These are phyloP conservation scores for Helichrysum umbraculigerum DNA, from an alignment of 129 eudicot species.

Conservation along the genomic window DNA sequence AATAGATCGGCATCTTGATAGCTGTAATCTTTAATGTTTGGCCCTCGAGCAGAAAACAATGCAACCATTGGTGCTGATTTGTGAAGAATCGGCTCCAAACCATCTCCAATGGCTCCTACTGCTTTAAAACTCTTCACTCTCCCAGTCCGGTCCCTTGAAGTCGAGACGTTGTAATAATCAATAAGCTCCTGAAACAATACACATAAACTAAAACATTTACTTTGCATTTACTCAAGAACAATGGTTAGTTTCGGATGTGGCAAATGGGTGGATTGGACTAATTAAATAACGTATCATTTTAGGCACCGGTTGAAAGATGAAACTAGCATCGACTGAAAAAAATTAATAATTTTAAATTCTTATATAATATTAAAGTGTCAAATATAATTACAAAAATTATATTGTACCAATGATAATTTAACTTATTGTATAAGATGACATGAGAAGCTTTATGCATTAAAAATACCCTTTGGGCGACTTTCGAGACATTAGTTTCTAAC, in stretches of 20 bases:
- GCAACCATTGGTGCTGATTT: slow-evolving; percentile 98
- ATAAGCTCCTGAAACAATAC: slow-evolving; percentile 74
- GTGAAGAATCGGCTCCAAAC: slow-evolving; percentile 75
- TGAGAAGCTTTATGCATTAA: too few relatives aligned
- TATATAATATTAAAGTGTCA: too few relatives aligned
- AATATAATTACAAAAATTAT: too few relatives aligned
- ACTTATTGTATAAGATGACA: too few relatives aligned
- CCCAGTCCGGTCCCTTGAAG: slow-evolving; percentile 95
- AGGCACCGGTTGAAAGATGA: not conserved
- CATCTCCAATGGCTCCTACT: slow-evolving; percentile 83
- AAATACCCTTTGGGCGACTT: too few relatives aligned
- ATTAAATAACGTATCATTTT: not conserved
- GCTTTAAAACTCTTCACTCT: slow-evolving; percentile 91
- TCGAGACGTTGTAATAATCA: slow-evolving; percentile 82
- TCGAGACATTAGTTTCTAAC: too few relatives aligned
- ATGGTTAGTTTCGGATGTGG: not conserved
- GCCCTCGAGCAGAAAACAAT: slow-evolving; percentile 93
- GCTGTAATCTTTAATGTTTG: slow-evolving; percentile 92
- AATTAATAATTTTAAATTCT: too few relatives aligned
- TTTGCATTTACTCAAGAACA: not conserved
- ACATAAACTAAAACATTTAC: slow-evolving; percentile 13
- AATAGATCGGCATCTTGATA: slow-evolving; percentile 94
- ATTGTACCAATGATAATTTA: too few relatives aligned
- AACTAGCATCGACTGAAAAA: not conserved
- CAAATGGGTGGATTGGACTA: not conserved